A percentile compares a stretch with the other conserved stretches of the same genome.
phyloP scores from a whole-genome alignment of 192 early-diverging fungal genomes.

The Umbelopsis ramanniana region DNA sequence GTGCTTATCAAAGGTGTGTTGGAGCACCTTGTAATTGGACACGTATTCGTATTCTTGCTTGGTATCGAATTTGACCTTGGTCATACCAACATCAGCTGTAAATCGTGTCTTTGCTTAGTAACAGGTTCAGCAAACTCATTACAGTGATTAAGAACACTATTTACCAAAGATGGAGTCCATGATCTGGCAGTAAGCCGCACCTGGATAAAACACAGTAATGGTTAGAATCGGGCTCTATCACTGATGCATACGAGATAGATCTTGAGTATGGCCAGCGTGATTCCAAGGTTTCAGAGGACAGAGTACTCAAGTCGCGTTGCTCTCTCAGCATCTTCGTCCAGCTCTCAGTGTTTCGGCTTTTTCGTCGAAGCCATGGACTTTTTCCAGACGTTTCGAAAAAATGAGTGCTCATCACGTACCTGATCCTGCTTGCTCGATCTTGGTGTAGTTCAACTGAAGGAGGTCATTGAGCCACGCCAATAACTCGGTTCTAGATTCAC shows the following conservation, averaged over 20 bases:
- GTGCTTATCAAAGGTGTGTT: conserved; percentile 84
- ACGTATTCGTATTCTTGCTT: conserved; percentile 98
- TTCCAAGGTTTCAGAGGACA: neutral
- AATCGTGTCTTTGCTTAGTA: neutral
- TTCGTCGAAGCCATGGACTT: neutral
- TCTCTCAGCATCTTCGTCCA: neutral
- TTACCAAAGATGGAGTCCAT: conserved; percentile 73
- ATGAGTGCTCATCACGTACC: conserved; percentile 58
- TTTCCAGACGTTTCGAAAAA: neutral
- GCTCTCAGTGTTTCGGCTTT: neutral
- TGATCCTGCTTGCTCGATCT: conserved; percentile 94
- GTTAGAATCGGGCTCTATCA: neutral
- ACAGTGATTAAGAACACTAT: neutral
- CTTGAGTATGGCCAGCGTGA: neutral
- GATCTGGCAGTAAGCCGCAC: conserved; percentile 72
- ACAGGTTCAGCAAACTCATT: neutral
- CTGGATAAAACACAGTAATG: conserved; percentile 39
- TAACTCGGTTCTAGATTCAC: conserved; percentile 89
- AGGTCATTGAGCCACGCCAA: conserved; percentile 96
- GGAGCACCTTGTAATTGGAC: conserved; percentile 94
- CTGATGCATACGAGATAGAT: neutral
- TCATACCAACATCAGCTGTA: conserved; percentile 76
- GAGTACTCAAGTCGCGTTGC: neutral
- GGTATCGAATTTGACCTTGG: conserved; percentile 91
- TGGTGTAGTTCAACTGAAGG: conserved; percentile 86